Base-by-base conservation (phyloP, 805 yeast genomes). In the Allodekkera sacchari region DNA sequence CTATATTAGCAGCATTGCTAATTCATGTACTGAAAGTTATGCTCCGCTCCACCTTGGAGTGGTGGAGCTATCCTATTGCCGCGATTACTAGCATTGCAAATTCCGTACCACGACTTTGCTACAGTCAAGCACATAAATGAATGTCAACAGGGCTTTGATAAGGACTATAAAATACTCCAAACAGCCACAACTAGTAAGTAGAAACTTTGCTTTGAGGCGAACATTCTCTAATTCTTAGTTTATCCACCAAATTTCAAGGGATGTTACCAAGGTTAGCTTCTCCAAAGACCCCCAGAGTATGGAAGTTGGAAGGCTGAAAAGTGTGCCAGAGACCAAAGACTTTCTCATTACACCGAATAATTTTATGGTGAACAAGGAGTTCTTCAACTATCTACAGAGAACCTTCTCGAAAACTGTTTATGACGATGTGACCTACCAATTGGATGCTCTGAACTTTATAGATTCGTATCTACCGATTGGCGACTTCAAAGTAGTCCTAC, bases 401-500 rank as follows among this genome's bases (percentile, higher is more conserved):
- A 32, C 52, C 12, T 38, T 59, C 4, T 18, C 32, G 0, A 33
- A 44, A 13, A 38, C 46, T 10, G 50, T 59, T 6, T 50, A 53
- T 16, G 38, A 66, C 10, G 83, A 77, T 48, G 68, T 70, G 41
- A 50, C 74, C 1, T 77, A 68, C 45, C 61, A 65, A 18, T 51
- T 74, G 47, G 83, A 76, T 36, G 74, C 81, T 1, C 62, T 71
- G 4, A 63, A 64, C 22, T 70, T 68, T 41, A 69, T 69, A 10
- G 59, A 59, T 14, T 57, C 68, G 1, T 75, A 57, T 50, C 71
- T 80, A 78, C 84, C 87, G 6, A 69, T 83, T 27, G 78, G 71
- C 42, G 94, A 83, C 49, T 63, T 77, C 38, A 63, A 92, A 36
- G 71, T 66, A 28, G 65, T 73, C 1, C 85, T 89, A 1, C 58